Conservation (phyloP, 2,329 filamentous ascomycete genomes). For the Neonectria coccinea region DNA sequence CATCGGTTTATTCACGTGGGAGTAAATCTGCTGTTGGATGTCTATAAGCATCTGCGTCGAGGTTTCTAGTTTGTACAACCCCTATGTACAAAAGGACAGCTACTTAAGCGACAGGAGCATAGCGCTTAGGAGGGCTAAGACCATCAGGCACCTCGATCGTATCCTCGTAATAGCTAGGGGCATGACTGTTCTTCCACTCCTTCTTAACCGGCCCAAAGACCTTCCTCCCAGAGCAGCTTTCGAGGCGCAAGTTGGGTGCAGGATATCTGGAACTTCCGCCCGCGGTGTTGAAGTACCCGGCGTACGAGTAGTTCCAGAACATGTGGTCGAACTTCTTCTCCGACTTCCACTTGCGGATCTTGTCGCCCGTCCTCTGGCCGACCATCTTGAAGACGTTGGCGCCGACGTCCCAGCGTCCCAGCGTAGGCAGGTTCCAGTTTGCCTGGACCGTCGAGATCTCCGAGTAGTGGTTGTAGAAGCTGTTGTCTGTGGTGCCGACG, state of each 20-base stretch:
- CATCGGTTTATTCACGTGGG: neutral
- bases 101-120: conserved; percentile 41
- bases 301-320: conserved; percentile 67
- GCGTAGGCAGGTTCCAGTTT: conserved; percentile 77
- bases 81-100: neutral
- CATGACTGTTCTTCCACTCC: conserved; percentile 52
- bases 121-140: conserved; percentile 56
- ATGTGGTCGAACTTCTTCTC: conserved; percentile 53
- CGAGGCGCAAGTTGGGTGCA: conserved; percentile 54
- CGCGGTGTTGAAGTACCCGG: conserved; percentile 58
- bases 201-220: conserved; percentile 55
- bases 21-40: neutral
- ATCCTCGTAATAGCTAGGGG: conserved; percentile 57
- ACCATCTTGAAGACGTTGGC: conserved; percentile 76
- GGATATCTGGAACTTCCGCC: conserved; percentile 52
- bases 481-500: conserved; percentile 74
- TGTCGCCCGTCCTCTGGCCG: conserved; percentile 70
- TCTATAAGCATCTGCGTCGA: neutral
- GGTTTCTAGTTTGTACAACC: conserved; percentile 8
- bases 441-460: conserved; percentile 73
- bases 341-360: conserved; percentile 53
- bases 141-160: conserved; percentile 56
- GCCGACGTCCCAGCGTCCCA: conserved; percentile 78
- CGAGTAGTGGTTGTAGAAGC: conserved; percentile 81
- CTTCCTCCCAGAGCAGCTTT: conserved; percentile 48